Evolutionary conservation across 176 grass and related monocot genomes (phyloP).

Genomic region (Avena sativa): DNA sequence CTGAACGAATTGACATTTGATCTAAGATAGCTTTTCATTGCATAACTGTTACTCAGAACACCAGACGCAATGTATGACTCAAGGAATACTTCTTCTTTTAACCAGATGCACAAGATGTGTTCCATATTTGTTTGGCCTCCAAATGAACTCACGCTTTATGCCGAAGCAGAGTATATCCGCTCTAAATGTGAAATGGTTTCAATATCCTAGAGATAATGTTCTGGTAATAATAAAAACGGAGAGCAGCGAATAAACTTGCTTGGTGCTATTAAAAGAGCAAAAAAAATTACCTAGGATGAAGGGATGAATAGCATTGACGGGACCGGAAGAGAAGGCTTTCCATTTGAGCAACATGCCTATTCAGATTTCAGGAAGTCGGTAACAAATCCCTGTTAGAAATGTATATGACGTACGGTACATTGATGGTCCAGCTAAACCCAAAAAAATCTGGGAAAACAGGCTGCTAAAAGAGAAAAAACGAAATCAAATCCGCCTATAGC

Average conservation of each 20-base stretch:
- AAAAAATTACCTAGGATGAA: constrained; percentile 47
- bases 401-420: background rate
- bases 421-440: background rate
- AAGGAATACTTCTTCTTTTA: background rate
- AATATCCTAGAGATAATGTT: background rate
- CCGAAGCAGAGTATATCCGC: no score
- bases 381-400: background rate
- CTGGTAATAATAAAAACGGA: background rate
- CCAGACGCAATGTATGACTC: background rate
- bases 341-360: constrained; percentile 30
- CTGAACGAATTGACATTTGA: background rate
- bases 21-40: constrained; percentile 6
- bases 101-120: no score
- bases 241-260: background rate
- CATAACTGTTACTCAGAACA: constrained; percentile 29
- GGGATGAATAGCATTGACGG: constrained; percentile 20
- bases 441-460: background rate
- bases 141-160: no score
- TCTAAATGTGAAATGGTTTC: background rate
- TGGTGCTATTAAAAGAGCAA: constrained; percentile 26
- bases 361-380: background rate
- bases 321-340: constrained; percentile 25
- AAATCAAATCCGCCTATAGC: background rate
- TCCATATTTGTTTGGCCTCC: no score
- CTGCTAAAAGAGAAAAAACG: background rate